These are phyloP conservation scores for Cryptococcus sp. DNA, from an alignment of 1,284 basidiomycete species.

Conservation along the genomic window DNA sequence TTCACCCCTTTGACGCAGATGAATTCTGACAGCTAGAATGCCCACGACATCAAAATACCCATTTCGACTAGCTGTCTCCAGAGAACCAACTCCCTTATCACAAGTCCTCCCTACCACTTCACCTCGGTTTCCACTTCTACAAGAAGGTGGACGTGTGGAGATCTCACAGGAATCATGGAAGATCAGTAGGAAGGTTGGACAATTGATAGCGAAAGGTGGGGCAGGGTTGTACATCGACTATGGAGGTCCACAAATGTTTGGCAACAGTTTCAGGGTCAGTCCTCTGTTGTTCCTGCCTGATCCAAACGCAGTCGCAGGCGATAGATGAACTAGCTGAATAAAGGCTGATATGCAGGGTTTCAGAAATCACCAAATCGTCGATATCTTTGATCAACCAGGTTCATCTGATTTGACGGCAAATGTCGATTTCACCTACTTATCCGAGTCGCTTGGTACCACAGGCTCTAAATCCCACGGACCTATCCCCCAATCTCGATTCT, in stretches of 20 bases:
- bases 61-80: conserved; percentile 65
- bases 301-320: neutral
- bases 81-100: conserved; percentile 61
- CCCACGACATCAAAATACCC: conserved; percentile 7
- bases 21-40: conserved; percentile 18
- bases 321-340: neutral
- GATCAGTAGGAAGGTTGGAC: conserved; percentile 62
- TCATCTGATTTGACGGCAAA: conserved; percentile 89
- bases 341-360: conserved; percentile 62
- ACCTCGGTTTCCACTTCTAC: conserved; percentile 62
- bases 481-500: conserved; percentile 65
- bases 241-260: conserved; percentile 68
- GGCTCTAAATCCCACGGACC: conserved; percentile 58
- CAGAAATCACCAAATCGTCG: conserved; percentile 77
- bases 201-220: conserved; percentile 61
- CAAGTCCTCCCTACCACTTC: conserved; percentile 66
- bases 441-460: conserved; percentile 64
- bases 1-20: neutral
- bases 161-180: conserved; percentile 68
- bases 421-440: conserved; percentile 88
- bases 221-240: conserved; percentile 88
- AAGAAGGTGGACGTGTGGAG: conserved; percentile 68
- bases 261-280: conserved; percentile 73
- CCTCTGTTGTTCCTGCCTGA: neutral
- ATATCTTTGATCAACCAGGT: conserved; percentile 80